Conservation (phyloP, 2,329 filamentous ascomycete genomes). For the Zymoseptoria ardabiliae region DNA sequence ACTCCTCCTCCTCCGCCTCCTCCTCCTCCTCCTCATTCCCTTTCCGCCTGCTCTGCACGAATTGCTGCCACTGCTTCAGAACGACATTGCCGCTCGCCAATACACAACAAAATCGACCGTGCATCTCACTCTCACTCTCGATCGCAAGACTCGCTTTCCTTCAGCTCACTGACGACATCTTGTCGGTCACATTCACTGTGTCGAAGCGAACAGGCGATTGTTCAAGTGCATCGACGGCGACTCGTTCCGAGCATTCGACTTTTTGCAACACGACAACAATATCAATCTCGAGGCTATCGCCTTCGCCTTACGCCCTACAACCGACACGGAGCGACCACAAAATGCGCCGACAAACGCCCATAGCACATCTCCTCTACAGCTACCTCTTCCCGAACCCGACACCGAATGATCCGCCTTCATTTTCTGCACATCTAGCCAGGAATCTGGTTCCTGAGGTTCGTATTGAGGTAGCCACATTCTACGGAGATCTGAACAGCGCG, state of each 20-base stretch:
- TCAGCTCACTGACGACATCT: neutral
- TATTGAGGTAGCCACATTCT: conserved; percentile 70
- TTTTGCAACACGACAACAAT: neutral
- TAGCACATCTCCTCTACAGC: conserved; percentile 68
- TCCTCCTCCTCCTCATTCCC: neutral
- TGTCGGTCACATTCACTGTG: neutral
- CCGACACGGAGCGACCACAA: conserved; percentile 11
- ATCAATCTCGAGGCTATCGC: neutral
- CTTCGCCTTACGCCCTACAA: neutral
- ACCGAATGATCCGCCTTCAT: conserved; percentile 61
- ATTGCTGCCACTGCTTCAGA: neutral
- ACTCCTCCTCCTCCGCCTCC: neutral
- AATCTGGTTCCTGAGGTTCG: conserved; percentile 70
- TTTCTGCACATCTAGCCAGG: conserved; percentile 61
- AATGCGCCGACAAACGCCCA: conserved; percentile 64
- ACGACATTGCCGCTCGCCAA: neutral
- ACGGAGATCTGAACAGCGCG: conserved; percentile 69
- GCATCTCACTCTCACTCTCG: neutral
- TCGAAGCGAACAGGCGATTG: neutral
- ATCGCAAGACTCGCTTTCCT: neutral
- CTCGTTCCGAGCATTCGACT: neutral
- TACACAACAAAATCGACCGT: neutral
- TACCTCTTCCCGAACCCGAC: conserved; percentile 64
- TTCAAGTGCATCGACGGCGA: neutral
- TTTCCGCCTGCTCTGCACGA: neutral